Evolutionary conservation across 2,329 filamentous ascomycete genomes (phyloP), one percentile per base, ranked within the genome.

Genomic region (Claviceps spartinae): DNA sequence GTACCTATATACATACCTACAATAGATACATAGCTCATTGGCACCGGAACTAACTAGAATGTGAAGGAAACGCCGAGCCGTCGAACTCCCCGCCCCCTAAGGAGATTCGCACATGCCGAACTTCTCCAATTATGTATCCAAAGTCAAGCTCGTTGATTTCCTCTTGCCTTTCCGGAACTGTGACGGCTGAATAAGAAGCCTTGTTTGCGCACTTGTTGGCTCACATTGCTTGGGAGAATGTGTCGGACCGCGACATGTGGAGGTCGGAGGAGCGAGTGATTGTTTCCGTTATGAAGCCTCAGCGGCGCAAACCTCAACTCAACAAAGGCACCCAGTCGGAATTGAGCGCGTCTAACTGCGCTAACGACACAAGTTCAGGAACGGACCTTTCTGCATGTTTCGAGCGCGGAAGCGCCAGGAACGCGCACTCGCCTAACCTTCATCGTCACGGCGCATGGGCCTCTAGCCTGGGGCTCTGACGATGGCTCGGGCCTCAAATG

Each of bases 401-500:
- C 7, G 22, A 20, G 38, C 38, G 38, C 14, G 16, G 38, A 40
- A 8, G 30, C 30, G 9, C 30, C 30, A 34, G 30, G 9, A 11
- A 34, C 30, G 30, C 30, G 9, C 30, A 34, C 3, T 9, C 30
- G 30, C 30, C 30, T 34, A 34, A 30, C 24, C 14, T 34, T 24
- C 24, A 34, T 46, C 47, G 34, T 45, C 16, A 40, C 42, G 14
- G 22, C 36, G 51, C 51, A 41, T 46, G 51, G 47, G 45, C 52
- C 49, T 48, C 52, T 50, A 49, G 42, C 24, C 40, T 43, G 44
- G 36, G 46, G 40, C 48, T 53, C 52, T 54, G 54, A 54, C 54
- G 49, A 55, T 53, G 40, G 30, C 45, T 38, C 50, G 45, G 73
- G 72, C 72, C 61, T 74, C 72, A 74, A 63, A 66, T 66, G 61